Evolutionary conservation across 1,284 basidiomycete species (phyloP), one percentile per base, ranked within the genome.

Genomic region (Trichosporon ovoides): DNA sequence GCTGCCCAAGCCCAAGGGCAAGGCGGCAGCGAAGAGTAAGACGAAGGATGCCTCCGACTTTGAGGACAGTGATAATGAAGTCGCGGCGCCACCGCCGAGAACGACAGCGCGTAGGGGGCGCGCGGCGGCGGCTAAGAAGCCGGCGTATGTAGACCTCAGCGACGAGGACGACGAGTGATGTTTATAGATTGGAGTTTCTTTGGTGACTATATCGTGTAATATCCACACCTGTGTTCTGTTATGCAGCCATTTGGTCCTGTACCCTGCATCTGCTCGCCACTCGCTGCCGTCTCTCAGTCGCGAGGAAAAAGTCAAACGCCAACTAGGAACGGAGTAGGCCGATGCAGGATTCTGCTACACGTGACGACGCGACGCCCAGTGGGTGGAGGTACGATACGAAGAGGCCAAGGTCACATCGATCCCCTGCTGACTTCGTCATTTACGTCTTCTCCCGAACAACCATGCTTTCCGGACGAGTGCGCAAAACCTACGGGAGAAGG

Each of bases 111-210:
- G 53, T 10, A 56, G 52, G 5, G 59, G 57, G 13, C 46, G 61
- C 6, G 55, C 60, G 14, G 56, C 56, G 10, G 40, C 62, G 14
- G 58, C 56, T 18, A 63, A 63, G 56, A 64, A 61, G 58, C 55
- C 63, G 10, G 31, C 53, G 0, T 64, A 64, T 18, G 56, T 64
- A 13, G 63, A 64, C 57, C 35, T 64, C 11, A 61, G 60, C 34
- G 63, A 64, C 53, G 22, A 52, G 16, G 61, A 58, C n/a, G 53
- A 61, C 34, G 59, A 57, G 28, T 58, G 28, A 31, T 31, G 28
- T 31, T 31, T 31, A 31, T 31, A 31, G 28, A 31, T 9, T 9
- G 28, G 28, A 5, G 28, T 31, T 31, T 31, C 28, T 9, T 31
- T 31, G 24, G 35, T 18, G 16, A 31, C 28, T 31, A 31, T 31